Evolutionary conservation across 441 rosid genomes (phyloP).

Genomic region (Eutrema salsugineum): DNA sequence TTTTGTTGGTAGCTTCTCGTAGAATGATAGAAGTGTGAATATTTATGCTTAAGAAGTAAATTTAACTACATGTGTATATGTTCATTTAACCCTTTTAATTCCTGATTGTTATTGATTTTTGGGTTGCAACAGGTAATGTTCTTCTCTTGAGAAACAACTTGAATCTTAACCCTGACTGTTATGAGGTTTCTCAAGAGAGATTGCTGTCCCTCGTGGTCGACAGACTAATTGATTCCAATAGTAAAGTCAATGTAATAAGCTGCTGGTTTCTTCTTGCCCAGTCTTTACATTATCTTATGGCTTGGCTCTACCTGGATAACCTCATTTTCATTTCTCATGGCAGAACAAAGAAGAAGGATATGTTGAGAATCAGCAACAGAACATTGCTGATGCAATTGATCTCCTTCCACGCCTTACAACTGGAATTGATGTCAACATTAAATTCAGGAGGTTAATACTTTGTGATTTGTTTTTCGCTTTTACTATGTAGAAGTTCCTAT

Average conservation of each 20-base stretch:
- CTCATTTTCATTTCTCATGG: conserved; percentile 10
- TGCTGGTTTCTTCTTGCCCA: not conserved
- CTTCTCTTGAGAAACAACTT: conserved; percentile 82
- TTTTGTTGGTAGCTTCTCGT: not conserved
- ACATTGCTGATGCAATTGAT: conserved; percentile 95
- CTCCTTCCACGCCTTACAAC: conserved; percentile 91
- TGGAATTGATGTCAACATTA: conserved; percentile 96
- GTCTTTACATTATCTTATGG: not conserved
- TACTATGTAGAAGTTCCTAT: not conserved
- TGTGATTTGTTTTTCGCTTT: not conserved
- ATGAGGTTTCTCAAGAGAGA: conserved; percentile 92
- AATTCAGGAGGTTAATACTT: conserved; percentile 74
- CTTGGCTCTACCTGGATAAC: conserved; percentile 11
- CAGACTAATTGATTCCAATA: conserved; percentile 89
- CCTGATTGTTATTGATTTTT: conserved; percentile 7
- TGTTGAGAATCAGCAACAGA: conserved; percentile 94
- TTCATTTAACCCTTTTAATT: no score
- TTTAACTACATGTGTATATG: no score
- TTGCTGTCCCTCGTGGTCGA: conserved; percentile 85
- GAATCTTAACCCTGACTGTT: conserved; percentile 68
- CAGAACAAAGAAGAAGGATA: conserved; percentile 88
- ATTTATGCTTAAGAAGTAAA: not conserved
- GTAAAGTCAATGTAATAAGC: conserved; percentile 75
- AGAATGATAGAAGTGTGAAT: not conserved
- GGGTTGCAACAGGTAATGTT: conserved; percentile 67